Evolutionary conservation across 2,329 filamentous ascomycete species (phyloP).

Genomic region (Emmonsiellopsis sp.): DNA sequence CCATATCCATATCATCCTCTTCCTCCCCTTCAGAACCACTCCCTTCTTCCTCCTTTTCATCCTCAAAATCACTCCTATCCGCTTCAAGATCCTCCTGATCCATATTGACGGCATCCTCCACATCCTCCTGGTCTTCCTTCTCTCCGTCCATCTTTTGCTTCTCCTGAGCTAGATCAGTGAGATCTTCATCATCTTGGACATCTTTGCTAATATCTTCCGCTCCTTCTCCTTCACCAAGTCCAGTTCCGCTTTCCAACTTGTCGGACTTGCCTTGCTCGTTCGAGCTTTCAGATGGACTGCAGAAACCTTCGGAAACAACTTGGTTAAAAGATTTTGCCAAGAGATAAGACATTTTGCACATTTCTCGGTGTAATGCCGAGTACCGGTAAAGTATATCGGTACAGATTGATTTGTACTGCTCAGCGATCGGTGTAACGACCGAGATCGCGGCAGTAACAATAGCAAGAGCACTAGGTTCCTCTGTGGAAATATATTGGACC

Average conservation of each 20-base stretch:
- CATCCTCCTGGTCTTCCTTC: conserved; percentile 35
- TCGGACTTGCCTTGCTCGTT: conserved; percentile 61
- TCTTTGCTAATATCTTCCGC: conserved; percentile 98
- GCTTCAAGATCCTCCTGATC: conserved; percentile 87
- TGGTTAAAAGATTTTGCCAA: conserved; percentile 70
- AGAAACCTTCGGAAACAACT: conserved; percentile 79
- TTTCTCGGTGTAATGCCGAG: conserved; percentile 56
- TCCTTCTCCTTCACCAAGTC: conserved; percentile 88
- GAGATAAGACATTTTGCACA: conserved; percentile 64
- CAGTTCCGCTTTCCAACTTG: conserved; percentile 82
- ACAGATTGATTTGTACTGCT: conserved; percentile 60
- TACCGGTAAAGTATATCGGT: conserved; percentile 50
- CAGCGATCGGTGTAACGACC: conserved; percentile 59
- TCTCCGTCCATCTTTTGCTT: conserved; percentile 45
- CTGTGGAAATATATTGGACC: conserved; percentile 37
- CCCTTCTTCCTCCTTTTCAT: conserved; percentile 46
- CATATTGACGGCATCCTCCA: conserved; percentile 41
- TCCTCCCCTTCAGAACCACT: conserved; percentile 52
- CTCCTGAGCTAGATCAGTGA: conserved; percentile 84
- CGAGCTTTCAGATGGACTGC: conserved; percentile 74
- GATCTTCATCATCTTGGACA: conserved; percentile 83
- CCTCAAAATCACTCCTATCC: conserved; percentile 55
- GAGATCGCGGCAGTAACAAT: conserved; percentile 50
- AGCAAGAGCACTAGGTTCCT: conserved; percentile 31
- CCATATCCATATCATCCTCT: conserved; percentile 60